phyloP scores from a whole-genome alignment of 371 early-diverging fungal species.

The Blastocladiella emersonii region DNA sequence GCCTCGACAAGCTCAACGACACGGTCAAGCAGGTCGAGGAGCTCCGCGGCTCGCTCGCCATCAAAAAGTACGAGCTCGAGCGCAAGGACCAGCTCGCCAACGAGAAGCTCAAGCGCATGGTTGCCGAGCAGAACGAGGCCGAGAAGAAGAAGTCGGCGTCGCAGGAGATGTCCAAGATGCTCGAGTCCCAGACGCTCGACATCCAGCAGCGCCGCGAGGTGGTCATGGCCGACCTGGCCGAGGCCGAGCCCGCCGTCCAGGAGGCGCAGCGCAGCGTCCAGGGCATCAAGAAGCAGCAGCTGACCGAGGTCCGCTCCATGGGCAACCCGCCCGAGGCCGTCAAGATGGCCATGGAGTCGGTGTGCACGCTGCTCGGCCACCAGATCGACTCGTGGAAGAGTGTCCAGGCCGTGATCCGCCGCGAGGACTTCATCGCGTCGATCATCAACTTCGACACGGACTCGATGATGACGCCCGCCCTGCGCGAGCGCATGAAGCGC shows the following conservation, averaged over 20 bases:
- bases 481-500: conserved; percentile 63
- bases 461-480: conserved; percentile 46
- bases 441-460: conserved; percentile 91
- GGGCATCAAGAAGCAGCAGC: conserved; percentile 87
- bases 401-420: conserved; percentile 79
- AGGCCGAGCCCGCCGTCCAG: conserved; percentile 93
- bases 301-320: conserved; percentile 98
- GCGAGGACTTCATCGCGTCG: conserved; percentile 94
- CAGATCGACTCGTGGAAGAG: conserved; percentile 71
- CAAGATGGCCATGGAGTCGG: conserved; percentile 94
- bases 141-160: conserved; percentile 80
- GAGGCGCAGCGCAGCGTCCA: conserved; percentile 90
- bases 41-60: conserved; percentile 72
- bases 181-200: conserved; percentile 60
- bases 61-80: conserved; percentile 76
- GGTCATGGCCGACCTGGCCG: conserved; percentile 79
- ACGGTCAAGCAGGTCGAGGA: conserved; percentile 95
- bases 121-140: conserved; percentile 89
- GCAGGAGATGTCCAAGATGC: conserved; percentile 56
- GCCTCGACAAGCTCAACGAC: conserved; percentile 87
- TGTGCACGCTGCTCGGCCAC: conserved; percentile 87
- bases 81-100: conserved; percentile 82
- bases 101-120: conserved; percentile 90
- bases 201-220: conserved; percentile 65
- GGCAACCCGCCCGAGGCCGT: conserved; percentile 93